Evolutionary conservation across 768 basidiomycete species (phyloP).

Genomic region (Chalciporus chontae): DNA sequence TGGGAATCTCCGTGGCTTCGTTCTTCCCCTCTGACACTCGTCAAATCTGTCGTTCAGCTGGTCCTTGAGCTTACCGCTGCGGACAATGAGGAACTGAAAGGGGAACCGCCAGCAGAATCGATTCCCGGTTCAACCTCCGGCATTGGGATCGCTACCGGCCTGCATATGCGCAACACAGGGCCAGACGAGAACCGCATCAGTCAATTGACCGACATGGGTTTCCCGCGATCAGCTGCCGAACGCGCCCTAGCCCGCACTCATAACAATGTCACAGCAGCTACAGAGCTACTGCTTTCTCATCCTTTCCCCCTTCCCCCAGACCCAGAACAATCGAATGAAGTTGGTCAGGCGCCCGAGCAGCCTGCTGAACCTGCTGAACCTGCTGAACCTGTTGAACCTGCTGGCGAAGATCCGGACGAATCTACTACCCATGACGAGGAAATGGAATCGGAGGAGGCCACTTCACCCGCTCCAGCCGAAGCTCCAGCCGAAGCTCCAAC

Average conservation of each 20-base stretch:
- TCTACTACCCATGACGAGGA: conserved; percentile 25
- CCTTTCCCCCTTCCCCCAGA: conserved; percentile 77
- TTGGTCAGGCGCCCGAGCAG: conserved; percentile 17
- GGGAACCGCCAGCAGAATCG: conserved; percentile 38
- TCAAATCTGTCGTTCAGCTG: conserved; percentile 69
- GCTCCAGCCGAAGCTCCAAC: not conserved
- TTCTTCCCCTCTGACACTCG: conserved; percentile 68
- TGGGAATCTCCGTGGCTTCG: conserved; percentile 88
- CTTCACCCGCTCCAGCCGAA: conserved; percentile 16
- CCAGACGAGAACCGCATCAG: conserved; percentile 77
- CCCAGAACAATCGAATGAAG: conserved; percentile 25
- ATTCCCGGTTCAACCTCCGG: conserved; percentile 31
- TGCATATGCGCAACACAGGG: conserved; percentile 37
- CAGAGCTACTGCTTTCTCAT: conserved; percentile 80
- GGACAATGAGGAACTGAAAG: conserved; percentile 72
- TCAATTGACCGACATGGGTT: conserved; percentile 95
- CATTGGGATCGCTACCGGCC: conserved; percentile 30
- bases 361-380: conserved; percentile 31
- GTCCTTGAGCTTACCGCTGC: conserved; percentile 79
- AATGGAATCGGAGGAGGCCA: conserved; percentile 23
- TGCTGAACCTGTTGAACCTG: too few species aligned
- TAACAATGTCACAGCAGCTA: conserved; percentile 87
- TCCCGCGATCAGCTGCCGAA: conserved; percentile 83
- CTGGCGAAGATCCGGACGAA: conserved; percentile 24
- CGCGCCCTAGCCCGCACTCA: conserved; percentile 78